phyloP scores from a whole-genome alignment of 163 green algal species.

The Volvox carteri region DNA sequence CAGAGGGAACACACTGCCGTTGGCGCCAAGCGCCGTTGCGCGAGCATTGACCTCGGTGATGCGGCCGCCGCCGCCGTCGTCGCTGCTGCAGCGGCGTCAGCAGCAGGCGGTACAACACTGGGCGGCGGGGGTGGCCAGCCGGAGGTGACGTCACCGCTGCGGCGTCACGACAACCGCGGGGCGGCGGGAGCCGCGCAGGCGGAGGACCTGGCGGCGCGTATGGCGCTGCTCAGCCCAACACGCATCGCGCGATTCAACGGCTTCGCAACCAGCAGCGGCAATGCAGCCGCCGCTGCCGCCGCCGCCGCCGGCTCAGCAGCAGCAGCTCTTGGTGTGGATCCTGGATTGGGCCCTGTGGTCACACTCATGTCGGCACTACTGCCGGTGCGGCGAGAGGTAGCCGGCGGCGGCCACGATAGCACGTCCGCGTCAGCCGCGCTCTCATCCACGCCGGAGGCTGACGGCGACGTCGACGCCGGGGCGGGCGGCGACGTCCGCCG shows the following conservation, averaged over 20 bases:
- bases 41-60: slow-evolving; percentile 8
- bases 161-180: not conserved
- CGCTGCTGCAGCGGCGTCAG: not conserved
- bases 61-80: not conserved
- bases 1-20: not conserved
- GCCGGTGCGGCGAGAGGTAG: not conserved
- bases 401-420: not conserved
- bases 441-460: not conserved
- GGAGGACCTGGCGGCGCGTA: not conserved
- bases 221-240: slow-evolving; percentile 31
- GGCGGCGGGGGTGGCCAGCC: not conserved
- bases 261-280: not conserved
- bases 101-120: not conserved
- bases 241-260: not conserved
- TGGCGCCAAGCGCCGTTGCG: slow-evolving; percentile 23
- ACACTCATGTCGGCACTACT: not conserved
- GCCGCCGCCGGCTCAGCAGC: too few relatives aligned
- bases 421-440: not conserved
- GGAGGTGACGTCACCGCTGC: slow-evolving; percentile 49
- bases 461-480: not conserved
- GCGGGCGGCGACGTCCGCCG: not conserved
- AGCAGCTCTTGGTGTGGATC: not conserved
- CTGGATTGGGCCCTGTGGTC: not conserved
- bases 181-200: not conserved
- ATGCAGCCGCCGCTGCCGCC: not conserved